Evolutionary conservation across 345 rosid species (phyloP).

Genomic region (Hibiscus mutabilis): DNA sequence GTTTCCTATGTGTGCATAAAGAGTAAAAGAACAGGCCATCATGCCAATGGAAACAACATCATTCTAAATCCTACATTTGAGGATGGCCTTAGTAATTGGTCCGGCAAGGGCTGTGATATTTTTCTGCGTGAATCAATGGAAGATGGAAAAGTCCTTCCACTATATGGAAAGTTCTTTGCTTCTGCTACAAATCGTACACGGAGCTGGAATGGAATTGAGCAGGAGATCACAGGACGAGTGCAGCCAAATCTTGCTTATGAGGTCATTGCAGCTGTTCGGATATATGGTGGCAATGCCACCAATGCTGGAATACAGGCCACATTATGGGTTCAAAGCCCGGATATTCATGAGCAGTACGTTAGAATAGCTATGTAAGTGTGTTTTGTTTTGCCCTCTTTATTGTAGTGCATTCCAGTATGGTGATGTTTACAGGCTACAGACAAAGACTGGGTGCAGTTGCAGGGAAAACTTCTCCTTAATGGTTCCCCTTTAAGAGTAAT

Average conservation of each 20-base stretch:
- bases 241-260: slow-evolving; percentile 62
- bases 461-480: slow-evolving; percentile 71
- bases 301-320: slow-evolving; percentile 59
- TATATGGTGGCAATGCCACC: slow-evolving; percentile 51
- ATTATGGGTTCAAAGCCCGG: slow-evolving; percentile 65
- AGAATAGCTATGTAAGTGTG: slow-evolving; percentile 54
- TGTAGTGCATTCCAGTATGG: background rate
- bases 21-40: slow-evolving; percentile 9
- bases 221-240: slow-evolving; percentile 67
- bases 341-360: slow-evolving; percentile 64
- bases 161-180: slow-evolving; percentile 57
- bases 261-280: slow-evolving; percentile 56
- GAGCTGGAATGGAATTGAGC: slow-evolving; percentile 87
- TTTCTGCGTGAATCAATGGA: slow-evolving; percentile 57
- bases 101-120: slow-evolving; percentile 72
- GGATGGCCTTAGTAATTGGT: slow-evolving; percentile 68
- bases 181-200: slow-evolving; percentile 60
- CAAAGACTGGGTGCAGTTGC: slow-evolving; percentile 63
- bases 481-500: slow-evolving; percentile 57
- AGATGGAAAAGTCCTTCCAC: slow-evolving; percentile 50
- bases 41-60: slow-evolving; percentile 33
- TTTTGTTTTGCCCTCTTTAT: background rate
- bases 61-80: slow-evolving; percentile 70
- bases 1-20: slow-evolving; percentile 4
- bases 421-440: slow-evolving; percentile 67